A percentile compares a stretch with the other conserved stretches of the same genome.
These are phyloP conservation scores for Phaffomyces thermotolerans DNA, from an alignment of 805 yeast genomes.

Conservation along the genomic window DNA sequence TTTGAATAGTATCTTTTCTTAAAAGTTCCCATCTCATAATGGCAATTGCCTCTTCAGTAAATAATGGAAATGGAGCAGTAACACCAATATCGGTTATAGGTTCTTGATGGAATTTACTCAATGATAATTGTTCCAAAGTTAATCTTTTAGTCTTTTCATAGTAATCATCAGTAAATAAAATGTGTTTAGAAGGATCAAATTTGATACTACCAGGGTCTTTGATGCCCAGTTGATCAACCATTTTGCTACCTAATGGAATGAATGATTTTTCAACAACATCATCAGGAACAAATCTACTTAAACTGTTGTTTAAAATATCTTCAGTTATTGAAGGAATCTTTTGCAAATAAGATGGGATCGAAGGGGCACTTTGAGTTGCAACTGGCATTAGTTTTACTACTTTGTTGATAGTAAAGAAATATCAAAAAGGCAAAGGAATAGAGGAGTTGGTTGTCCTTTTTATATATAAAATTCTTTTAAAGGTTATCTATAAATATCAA, in stretches of 20 bases:
- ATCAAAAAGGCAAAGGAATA: no score
- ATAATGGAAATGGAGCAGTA: conserved; percentile 52
- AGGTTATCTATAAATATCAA: neutral
- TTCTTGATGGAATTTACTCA: conserved; percentile 28
- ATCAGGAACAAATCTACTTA: conserved; percentile 3
- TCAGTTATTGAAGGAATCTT: conserved; percentile 7
- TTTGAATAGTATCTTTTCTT: conserved; percentile 36
- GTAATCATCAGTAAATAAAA: conserved; percentile 31
- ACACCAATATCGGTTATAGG: conserved; percentile 52
- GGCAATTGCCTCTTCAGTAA: conserved; percentile 51
- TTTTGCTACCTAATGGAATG: conserved; percentile 3
- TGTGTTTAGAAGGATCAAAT: conserved; percentile 33
- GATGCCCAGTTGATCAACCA: conserved; percentile 17
- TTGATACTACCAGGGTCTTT: conserved; percentile 17
- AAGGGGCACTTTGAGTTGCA: neutral
- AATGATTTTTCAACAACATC: conserved; percentile 4
- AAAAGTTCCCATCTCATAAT: conserved; percentile 52
- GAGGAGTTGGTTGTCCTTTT: neutral
- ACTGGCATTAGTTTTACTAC: conserved; percentile 1
- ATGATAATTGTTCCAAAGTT: conserved; percentile 45
- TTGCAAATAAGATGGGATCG: conserved; percentile 1
- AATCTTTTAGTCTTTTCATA: conserved; percentile 30
- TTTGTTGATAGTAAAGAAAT: neutral
- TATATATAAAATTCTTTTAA: neutral
- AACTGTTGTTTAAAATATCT: conserved; percentile 5